Evolutionary conservation across 2,329 filamentous ascomycete genomes (phyloP), one percentile per base, ranked within the genome.

Genomic region (Fusarium transvaalense): DNA sequence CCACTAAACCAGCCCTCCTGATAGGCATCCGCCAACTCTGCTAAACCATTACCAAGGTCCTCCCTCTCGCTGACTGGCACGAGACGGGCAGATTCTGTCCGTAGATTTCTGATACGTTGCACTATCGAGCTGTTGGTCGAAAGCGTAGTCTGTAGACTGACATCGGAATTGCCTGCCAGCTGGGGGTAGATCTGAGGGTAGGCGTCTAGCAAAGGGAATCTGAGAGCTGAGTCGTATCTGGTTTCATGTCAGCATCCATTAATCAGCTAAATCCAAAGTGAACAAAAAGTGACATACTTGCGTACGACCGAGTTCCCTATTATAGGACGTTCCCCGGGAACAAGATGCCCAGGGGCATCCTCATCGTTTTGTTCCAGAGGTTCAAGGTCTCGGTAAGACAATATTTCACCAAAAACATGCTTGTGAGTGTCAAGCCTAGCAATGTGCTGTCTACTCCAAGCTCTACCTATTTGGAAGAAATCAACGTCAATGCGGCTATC

Each of bases 1-100:
- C 89, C 93, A 74, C 91, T 93, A 14, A 89, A 89, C 92, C 93
- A 97, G 2, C 93, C 93, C 64, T 96, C 92, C 71, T 93, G 89
- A 77, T 97, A 98, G 62, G 92, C 92, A 75, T 97, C 94, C 2
- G 91, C 91, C 73, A 98, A 89, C 62, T 92, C 91, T 25, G 91
- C 89, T 38, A 99, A 83, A 14, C 91, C 89, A 75, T 97, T 96
- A 45, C 89, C 88, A n/a, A 98, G 83, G 4, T 84, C 84, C 79
- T 99, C 96, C 41, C 95, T 86, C 75, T 98, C 94, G 62, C 97
- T 93, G 5, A 95, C 73, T 0, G 84, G 83, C 17, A 94, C 83
- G 13, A 87, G 84, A 64, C 89, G 86, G 17, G 86, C 81, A 14
- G 91, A 89, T 14, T 91, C 83, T 23, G 84, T 81, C 69, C 92